A percentile compares a stretch with the other conserved stretches of the same genome.
Evolutionary conservation across 768 basidiomycete genomes (phyloP).

Genomic region (Leucosporidium yakuticum): DNA sequence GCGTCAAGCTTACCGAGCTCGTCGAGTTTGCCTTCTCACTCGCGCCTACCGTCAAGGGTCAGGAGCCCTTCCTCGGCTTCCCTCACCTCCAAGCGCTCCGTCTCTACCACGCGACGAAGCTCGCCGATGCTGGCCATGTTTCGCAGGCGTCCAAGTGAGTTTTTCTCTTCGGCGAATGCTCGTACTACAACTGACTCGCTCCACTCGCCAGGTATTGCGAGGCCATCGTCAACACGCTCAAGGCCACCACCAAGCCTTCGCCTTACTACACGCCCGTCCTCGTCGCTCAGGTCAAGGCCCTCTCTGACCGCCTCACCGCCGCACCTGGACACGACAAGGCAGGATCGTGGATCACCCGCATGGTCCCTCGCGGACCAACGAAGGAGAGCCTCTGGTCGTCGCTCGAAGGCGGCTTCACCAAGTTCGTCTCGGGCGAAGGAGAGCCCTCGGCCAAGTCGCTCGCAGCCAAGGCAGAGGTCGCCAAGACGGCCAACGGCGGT

Average conservation of each 20-base stretch:
- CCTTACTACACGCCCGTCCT: slow-evolving; percentile 63
- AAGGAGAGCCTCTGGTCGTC: slow-evolving; percentile 85
- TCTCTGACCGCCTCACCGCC: slow-evolving; percentile 63
- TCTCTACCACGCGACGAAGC: slow-evolving; percentile 63
- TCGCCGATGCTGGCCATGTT: slow-evolving; percentile 77
- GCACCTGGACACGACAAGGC: slow-evolving; percentile 56
- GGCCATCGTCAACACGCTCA: slow-evolving; percentile 59
- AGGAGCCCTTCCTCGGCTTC: slow-evolving; percentile 74
- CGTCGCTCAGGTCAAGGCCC: slow-evolving; percentile 65
- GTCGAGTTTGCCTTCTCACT: slow-evolving; percentile 70
- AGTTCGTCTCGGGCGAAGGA: slow-evolving; percentile 89
- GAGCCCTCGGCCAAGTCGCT: slow-evolving; percentile 45
- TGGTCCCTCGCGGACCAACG: slow-evolving; percentile 73
- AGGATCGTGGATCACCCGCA: slow-evolving; percentile 78
- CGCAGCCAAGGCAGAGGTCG: slow-evolving; percentile 28
- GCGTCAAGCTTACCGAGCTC: slow-evolving; percentile 80
- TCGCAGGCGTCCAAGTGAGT: slow-evolving; percentile 68
- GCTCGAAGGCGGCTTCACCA: slow-evolving; percentile 85
- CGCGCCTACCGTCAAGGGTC: slow-evolving; percentile 66
- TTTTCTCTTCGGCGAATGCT: not conserved
- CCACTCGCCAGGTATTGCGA: slow-evolving; percentile 75
- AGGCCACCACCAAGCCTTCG: slow-evolving; percentile 50
- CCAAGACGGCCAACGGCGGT: slow-evolving; percentile 43
- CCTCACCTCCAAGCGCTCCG: slow-evolving; percentile 84
- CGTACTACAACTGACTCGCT: not conserved